These are phyloP conservation scores for Aureobasidium sp. DNA, from an alignment of 2,329 filamentous ascomycete species.

Conservation along the genomic window DNA sequence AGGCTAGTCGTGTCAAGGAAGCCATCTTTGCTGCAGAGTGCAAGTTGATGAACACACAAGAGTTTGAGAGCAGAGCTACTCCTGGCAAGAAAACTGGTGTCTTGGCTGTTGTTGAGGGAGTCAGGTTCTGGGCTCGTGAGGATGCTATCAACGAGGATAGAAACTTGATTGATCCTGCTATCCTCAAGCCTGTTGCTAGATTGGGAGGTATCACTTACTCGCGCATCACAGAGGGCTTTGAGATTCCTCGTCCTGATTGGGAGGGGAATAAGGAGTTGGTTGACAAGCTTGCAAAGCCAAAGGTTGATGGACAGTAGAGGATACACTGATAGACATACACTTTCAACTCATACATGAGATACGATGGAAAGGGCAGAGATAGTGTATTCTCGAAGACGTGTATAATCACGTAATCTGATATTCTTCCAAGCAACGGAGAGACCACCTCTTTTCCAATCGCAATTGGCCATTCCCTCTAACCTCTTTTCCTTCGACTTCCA, in stretches of 20 bases:
- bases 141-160: conserved; percentile 75
- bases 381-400: no score
- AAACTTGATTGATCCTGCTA: conserved; percentile 62
- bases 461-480: no score
- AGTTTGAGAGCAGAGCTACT: conserved; percentile 64
- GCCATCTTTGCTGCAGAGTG: conserved; percentile 76
- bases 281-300: conserved; percentile 41
- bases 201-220: conserved; percentile 83
- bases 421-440: no score
- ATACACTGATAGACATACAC: not conserved
- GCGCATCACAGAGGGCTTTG: conserved; percentile 58
- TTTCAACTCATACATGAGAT: no score
- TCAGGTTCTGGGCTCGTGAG: conserved; percentile 80
- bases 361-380: no score
- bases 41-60: conserved; percentile 61
- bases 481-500: no score
- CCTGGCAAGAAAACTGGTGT: conserved; percentile 69
- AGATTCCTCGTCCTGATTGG: conserved; percentile 55
- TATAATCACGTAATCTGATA: no score
- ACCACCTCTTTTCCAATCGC: no score
- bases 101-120: conserved; percentile 71
- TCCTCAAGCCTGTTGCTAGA: conserved; percentile 67
- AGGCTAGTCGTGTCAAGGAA: conserved; percentile 66
- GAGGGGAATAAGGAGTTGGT: conserved; percentile 44
- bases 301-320: conserved; percentile 28